These are phyloP conservation scores for Musa balbisiana DNA, from an alignment of 202 grass and related monocot species.

Conservation along the genomic window DNA sequence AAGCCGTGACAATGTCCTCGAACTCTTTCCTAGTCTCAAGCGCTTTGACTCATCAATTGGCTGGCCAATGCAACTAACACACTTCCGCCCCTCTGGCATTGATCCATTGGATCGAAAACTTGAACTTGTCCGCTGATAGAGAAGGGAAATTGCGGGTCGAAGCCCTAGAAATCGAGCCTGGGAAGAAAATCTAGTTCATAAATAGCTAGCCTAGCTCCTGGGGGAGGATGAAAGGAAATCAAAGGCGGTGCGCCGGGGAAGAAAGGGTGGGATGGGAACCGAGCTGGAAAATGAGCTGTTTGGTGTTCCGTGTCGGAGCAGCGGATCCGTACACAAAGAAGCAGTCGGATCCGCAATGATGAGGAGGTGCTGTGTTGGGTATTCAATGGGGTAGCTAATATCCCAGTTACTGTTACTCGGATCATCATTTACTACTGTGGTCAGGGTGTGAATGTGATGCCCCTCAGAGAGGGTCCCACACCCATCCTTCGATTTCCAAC, in stretches of 20 bases:
- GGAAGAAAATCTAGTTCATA: not conserved
- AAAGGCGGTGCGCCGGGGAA: not conserved
- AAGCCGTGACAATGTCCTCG: conserved; percentile 44
- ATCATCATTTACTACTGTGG: too few species aligned
- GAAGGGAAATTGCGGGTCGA: not conserved
- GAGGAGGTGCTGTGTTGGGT: not conserved
- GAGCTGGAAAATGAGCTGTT: not conserved
- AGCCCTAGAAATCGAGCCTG: not conserved
- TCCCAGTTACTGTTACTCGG: not conserved
- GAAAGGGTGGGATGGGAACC: not conserved
- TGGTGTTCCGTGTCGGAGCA: not conserved
- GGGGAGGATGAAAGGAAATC: not conserved
- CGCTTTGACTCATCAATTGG: conserved; percentile 69
- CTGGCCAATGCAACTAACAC: conserved; percentile 64
- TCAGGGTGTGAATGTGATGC: too few species aligned
- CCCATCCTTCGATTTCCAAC: too few species aligned
- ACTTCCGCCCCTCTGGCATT: conserved; percentile 93
- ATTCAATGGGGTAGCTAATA: not conserved
- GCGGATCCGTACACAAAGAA: not conserved
- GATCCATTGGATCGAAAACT: conserved; percentile 30
- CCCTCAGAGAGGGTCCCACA: too few species aligned
- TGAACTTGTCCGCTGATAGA: not conserved
- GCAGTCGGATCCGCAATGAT: not conserved
- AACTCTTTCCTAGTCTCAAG: conserved; percentile 69
- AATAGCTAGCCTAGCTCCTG: not conserved